Percentiles rank a stretch among this genome's conserved stretches.
Conservation (phyloP, 495 filamentous ascomycete species). For the Aspergillus egyptiacus region DNA sequence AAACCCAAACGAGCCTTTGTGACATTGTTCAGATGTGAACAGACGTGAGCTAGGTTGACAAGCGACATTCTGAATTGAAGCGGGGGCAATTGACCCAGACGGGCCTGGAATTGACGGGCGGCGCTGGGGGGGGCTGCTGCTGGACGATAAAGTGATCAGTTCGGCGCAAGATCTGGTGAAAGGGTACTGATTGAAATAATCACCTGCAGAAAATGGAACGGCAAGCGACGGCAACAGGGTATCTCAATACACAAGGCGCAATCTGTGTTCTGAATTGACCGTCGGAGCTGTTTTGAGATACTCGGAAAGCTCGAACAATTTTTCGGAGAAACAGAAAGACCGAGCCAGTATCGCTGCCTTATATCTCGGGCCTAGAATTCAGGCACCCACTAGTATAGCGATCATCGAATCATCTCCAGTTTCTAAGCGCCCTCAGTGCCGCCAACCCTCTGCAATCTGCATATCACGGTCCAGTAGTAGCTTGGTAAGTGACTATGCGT, state of each 20-base stretch:
- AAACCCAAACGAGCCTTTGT: conserved; percentile 77
- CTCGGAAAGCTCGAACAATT: conserved; percentile 31
- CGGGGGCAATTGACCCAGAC: conserved; percentile 20
- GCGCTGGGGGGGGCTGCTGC: too few species aligned
- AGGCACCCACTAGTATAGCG: conserved; percentile 2
- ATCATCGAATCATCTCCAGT: conserved; percentile 14
- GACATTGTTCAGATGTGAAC: conserved; percentile 92
- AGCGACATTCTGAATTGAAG: conserved; percentile 67
- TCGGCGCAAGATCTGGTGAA: neutral
- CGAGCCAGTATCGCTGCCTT: conserved; percentile 9
- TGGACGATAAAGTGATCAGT: neutral
- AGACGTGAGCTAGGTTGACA: conserved; percentile 69
- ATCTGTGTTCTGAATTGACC: neutral
- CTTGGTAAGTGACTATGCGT: conserved; percentile 11
- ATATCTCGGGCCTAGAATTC: neutral
- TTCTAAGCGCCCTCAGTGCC: conserved; percentile 21
- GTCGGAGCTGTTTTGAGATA: conserved; percentile 15
- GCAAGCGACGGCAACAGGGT: neutral
- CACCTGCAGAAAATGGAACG: neutral
- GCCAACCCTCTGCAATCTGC: conserved; percentile 18
- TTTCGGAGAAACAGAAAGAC: conserved; percentile 40
- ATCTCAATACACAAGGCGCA: neutral
- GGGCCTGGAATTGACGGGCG: conserved; percentile 7
- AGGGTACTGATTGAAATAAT: neutral
- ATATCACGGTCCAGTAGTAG: conserved; percentile 10